Conservation (phyloP, 169 alveolate species). For the Plasmodium vivax region DNA sequence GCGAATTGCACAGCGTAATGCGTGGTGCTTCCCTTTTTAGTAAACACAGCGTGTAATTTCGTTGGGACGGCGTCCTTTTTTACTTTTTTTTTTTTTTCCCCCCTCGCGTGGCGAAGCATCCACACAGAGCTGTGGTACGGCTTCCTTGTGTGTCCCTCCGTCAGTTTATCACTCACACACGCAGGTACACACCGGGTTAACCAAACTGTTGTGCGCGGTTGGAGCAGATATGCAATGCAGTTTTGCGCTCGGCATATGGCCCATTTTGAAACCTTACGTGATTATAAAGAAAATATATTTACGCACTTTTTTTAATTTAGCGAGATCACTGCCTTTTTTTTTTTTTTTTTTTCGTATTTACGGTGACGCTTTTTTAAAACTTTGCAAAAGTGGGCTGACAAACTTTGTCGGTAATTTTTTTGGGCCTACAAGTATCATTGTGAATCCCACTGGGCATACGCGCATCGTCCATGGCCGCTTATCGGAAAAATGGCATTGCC, state of each 20-base stretch:
- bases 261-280: background rate
- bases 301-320: background rate
- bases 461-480: background rate
- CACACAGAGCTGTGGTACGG: background rate
- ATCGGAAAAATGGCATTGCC: background rate
- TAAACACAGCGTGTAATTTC: background rate
- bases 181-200: background rate
- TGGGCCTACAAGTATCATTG: background rate
- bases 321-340: background rate
- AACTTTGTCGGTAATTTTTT: background rate
- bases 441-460: background rate
- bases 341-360: constrained; percentile 1
- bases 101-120: background rate
- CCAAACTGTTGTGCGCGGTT: background rate
- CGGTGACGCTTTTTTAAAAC: background rate
- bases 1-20: background rate
- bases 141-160: background rate
- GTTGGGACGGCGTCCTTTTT: background rate
- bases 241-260: background rate
- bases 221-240: background rate
- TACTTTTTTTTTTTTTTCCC: background rate
- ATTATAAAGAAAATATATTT: background rate
- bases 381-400: background rate
- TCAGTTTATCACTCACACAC: background rate
- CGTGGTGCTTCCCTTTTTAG: background rate